Conservation (phyloP, 1,284 basidiomycete genomes). For the Ceratobasidium sp. region DNA sequence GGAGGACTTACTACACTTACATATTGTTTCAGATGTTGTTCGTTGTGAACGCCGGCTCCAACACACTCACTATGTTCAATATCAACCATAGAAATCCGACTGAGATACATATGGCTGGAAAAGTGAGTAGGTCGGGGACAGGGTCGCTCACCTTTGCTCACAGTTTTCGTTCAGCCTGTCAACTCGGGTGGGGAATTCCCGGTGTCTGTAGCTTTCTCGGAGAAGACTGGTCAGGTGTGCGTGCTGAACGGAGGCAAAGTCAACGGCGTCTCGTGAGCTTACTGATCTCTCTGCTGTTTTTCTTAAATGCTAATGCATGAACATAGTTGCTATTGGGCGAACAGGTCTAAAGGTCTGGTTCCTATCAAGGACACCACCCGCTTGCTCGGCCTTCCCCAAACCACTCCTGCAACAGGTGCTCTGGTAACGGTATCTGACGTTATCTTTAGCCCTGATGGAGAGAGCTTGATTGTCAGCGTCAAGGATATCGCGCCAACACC, state of each 20-base stretch:
- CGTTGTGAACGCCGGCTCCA: slow-evolving; percentile 62
- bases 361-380: slow-evolving; percentile 58
- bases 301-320: slow-evolving; percentile 5
- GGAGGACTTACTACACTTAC: no score
- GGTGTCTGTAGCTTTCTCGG: slow-evolving; percentile 59
- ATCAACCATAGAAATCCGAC: slow-evolving; percentile 60
- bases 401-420: slow-evolving; percentile 56
- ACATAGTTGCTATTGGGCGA: slow-evolving; percentile 62
- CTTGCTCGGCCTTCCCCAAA: slow-evolving; percentile 59
- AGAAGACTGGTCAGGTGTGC: slow-evolving; percentile 56
- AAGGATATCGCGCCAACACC: slow-evolving; percentile 60
- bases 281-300: no score
- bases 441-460: slow-evolving; percentile 60
- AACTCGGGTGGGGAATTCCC: slow-evolving; percentile 61
- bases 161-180: slow-evolving; percentile 11
- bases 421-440: slow-evolving; percentile 59
- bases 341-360: slow-evolving; percentile 57
- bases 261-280: slow-evolving; percentile 60
- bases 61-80: slow-evolving; percentile 60
- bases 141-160: background rate
- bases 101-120: slow-evolving; percentile 57
- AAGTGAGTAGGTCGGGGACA: slow-evolving; percentile 49
- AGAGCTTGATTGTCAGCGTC: slow-evolving; percentile 58
- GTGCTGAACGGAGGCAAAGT: slow-evolving; percentile 61
- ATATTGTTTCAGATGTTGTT: slow-evolving; percentile 55